Base-by-base conservation (phyloP, 176 grass and related monocot species). In the Cocos nucifera region DNA sequence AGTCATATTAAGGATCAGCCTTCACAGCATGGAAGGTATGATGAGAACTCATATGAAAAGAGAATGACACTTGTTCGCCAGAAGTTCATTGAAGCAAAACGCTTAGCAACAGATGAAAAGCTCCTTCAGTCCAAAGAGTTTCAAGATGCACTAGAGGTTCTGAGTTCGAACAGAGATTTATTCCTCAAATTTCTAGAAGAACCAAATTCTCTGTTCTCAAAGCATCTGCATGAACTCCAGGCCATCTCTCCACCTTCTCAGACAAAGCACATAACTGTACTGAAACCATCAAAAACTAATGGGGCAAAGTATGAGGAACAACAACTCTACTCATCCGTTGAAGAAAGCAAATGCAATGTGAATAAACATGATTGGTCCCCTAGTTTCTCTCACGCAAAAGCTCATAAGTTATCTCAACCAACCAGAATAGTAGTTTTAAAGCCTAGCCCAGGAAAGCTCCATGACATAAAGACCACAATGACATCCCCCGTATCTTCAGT, bases 351-450 rank as follows among this genome's bases (percentile, higher is more conserved):
- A 62, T 6, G 57, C 8, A 74, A 70, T 62, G 57, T 61, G 54
- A 76, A 60, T 74, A 70, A 73, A 32, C 65, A 6, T 58, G 74
- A 68, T 62, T 69, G 65, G 70, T 76, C 60, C 58, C 64, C 75
- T 70, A 61, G 60, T 67, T 73, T 59, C 17, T 71, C 64, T 58
- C 67, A 73, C 24, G 10, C 61, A 67, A 86, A 79, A 63, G 75
- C 73, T 50, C 59, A 69, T n/a, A 51, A 54, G 54, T 59, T 90
- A 63, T 70, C 70, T 16, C 77, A 85, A 69, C 84, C 84, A 66
- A 98, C 93, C 62, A 90, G 79, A 74, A 98, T 98, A 71, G 87
- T 98, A 15, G 87, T 98, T 10, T 70, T 98, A 70, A 98, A 92
- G 66, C 93, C 93, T 30, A 83, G 76, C 26, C 56, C 67, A 20